Evolutionary conservation across 83 land plant species (phyloP).

Genomic region (Picea abies): DNA sequence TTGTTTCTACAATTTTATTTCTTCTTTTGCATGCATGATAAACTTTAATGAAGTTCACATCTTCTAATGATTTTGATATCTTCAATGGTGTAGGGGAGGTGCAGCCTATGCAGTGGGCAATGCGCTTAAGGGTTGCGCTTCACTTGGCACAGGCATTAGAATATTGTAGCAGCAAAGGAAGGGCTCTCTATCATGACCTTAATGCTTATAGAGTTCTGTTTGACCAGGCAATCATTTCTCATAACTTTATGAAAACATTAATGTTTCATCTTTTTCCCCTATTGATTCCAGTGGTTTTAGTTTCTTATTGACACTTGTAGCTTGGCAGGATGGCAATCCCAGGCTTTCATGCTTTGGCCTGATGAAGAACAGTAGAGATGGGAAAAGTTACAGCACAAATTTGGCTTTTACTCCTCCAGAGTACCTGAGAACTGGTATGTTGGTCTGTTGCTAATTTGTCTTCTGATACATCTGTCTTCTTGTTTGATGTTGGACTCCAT

Average conservation of each 20-base stretch:
- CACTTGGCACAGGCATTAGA: conserved; percentile 87
- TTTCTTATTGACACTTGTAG: neutral
- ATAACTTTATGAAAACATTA: neutral
- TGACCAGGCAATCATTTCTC: conserved; percentile 64
- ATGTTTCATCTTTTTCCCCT: neutral
- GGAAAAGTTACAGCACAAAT: conserved; percentile 88
- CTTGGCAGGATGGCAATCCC: conserved; percentile 82
- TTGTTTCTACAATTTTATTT: neutral
- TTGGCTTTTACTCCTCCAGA: conserved; percentile 90
- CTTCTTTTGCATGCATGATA: neutral
- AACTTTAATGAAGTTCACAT: neutral
- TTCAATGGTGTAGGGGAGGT: conserved; percentile 66
- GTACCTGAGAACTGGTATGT: conserved; percentile 78
- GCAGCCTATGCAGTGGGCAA: conserved; percentile 95
- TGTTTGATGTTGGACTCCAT: neutral
- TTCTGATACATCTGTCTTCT: neutral
- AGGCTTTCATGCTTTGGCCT: conserved; percentile 91
- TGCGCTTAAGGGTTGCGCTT: conserved; percentile 91
- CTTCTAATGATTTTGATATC: conserved; percentile 3
- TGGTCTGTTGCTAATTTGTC: neutral
- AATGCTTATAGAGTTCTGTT: conserved; percentile 93
- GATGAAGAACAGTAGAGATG: conserved; percentile 95
- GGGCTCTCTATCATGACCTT: conserved; percentile 87
- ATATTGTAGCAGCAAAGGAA: conserved; percentile 80
- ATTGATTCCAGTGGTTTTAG: neutral